Conservation (phyloP, 2,329 filamentous ascomycete species). For the Verticillium dahliae region DNA sequence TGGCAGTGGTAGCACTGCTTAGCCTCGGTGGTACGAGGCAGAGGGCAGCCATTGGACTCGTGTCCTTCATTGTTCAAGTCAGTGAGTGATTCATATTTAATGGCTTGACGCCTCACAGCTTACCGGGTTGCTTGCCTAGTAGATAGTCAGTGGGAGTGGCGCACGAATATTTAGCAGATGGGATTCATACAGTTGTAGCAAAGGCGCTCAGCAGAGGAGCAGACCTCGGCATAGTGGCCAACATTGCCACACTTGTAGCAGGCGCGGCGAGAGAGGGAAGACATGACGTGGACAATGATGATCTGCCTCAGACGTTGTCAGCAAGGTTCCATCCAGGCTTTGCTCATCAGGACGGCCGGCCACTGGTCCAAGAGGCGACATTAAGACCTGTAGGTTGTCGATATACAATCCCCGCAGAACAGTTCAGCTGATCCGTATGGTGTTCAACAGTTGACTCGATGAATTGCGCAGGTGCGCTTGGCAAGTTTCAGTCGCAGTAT, state of each 20-base stretch:
- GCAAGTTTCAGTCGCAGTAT: too few species aligned
- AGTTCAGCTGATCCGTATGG: too few species aligned
- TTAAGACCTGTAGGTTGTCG: too few species aligned
- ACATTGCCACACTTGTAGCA: slow-evolving; percentile 83
- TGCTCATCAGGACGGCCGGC: too few species aligned
- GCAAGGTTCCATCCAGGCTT: neutral
- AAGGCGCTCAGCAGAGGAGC: slow-evolving; percentile 93
- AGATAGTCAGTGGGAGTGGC: slow-evolving; percentile 2
- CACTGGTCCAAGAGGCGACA: too few species aligned
- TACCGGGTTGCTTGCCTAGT: slow-evolving; percentile 74
- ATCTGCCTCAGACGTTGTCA: slow-evolving; percentile 9
- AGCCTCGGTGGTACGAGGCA: slow-evolving; percentile 92
- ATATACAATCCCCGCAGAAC: too few species aligned
- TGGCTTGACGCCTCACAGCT: slow-evolving; percentile 8
- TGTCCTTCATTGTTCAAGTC: slow-evolving; percentile 53
- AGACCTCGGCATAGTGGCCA: slow-evolving; percentile 80
- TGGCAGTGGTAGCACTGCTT: slow-evolving; percentile 99
- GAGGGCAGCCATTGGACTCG: slow-evolving; percentile 95
- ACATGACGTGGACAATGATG: slow-evolving; percentile 47
- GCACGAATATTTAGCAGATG: neutral
- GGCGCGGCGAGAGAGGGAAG: slow-evolving; percentile 73
- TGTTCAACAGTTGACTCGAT: too few species aligned
- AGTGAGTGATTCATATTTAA: slow-evolving; percentile 4
- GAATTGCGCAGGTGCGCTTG: too few species aligned
- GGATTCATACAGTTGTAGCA: slow-evolving; percentile 93